Evolutionary conservation across 179 eudicot species (phyloP).

Genomic region (Corrigiola litoralis): DNA sequence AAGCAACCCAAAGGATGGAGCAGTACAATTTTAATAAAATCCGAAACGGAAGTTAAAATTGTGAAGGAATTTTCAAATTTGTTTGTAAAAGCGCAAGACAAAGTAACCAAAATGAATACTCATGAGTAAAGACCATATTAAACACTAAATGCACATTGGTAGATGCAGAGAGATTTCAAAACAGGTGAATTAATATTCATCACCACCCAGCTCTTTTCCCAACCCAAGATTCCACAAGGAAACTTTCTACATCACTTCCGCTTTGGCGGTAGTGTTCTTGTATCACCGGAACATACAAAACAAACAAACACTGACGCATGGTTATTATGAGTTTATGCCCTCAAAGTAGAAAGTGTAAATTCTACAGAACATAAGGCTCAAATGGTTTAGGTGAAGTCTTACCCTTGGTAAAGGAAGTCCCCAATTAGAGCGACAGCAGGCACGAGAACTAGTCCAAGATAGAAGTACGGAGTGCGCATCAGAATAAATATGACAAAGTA

Average conservation of each 20-base stretch:
- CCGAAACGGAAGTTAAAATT: too few relatives aligned
- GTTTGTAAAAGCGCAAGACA: too few relatives aligned
- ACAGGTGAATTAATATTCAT: neutral
- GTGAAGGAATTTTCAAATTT: too few relatives aligned
- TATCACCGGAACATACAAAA: too few relatives aligned
- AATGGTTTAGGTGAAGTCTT: constrained; percentile 15
- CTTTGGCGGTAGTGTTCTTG: neutral
- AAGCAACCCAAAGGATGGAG: too few relatives aligned
- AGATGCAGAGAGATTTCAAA: too few relatives aligned
- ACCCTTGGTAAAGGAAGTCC: constrained; percentile 87
- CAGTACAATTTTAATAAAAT: too few relatives aligned
- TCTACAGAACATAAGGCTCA: neutral
- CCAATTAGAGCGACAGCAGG: constrained; percentile 75
- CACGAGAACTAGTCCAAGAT: constrained; percentile 63
- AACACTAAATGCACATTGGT: neutral
- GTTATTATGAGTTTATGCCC: too few relatives aligned
- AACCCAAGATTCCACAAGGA: neutral
- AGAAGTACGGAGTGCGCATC: constrained; percentile 82
- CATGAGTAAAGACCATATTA: too few relatives aligned
- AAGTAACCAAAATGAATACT: too few relatives aligned
- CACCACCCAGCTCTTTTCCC: neutral
- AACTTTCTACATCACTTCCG: neutral
- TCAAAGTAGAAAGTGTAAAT: neutral
- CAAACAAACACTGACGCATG: too few relatives aligned
- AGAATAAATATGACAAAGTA: constrained; percentile 59